Base-by-base conservation (phyloP, 2,329 filamentous ascomycete genomes). In the Hypoxylon sp. region DNA sequence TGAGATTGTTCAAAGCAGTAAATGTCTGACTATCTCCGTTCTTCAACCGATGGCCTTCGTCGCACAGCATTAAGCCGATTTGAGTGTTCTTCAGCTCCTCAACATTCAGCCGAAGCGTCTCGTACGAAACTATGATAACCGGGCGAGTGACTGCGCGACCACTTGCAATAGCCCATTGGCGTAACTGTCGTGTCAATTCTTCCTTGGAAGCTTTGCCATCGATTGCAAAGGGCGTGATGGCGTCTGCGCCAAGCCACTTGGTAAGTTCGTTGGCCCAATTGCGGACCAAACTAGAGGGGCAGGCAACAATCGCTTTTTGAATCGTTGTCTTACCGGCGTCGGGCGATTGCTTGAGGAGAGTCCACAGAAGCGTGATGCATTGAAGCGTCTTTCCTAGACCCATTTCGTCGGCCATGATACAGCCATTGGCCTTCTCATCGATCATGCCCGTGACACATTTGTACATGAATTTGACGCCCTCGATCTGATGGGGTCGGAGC, bases 331-430 rank as follows among this genome's bases (percentile, higher is more conserved):
- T 97, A 19, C 96, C 96, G n/a, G 95, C 93, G 41, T 97, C 93
- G 0, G 96, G 93, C 0, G 94, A 97, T 76, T 99, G 96, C 78
- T 97, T 98, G 14, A 99, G 82, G 1, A 99, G 81, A 1, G 96
- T 99, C 96, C 96, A 99, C 84, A 99, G 90, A 52, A 99, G 85
- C 0, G 96, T 88, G 74, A 99, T 99, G 79, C 96, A 99, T 82
- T 99, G 96, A 45, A 99, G 81, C 16, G 96, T 99, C 81, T 99
- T 99, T 61, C 96, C 96, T 29, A 99, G 82, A 72, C 96, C 96
- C 96, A 99, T 99, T 77, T 97, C 96, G 77, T 99, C 96, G 56
- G 96, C 96, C 96, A 99, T 99, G 77, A 99, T 99, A 80, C 96
- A 99, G 1, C 96, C 96, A 78, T 97, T 92, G 51, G 96, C 96